Percentiles rank a stretch among this genome's conserved stretches.
Evolutionary conservation across 2,329 filamentous ascomycete species (phyloP).

Genomic region (Ceratocystis variospora): DNA sequence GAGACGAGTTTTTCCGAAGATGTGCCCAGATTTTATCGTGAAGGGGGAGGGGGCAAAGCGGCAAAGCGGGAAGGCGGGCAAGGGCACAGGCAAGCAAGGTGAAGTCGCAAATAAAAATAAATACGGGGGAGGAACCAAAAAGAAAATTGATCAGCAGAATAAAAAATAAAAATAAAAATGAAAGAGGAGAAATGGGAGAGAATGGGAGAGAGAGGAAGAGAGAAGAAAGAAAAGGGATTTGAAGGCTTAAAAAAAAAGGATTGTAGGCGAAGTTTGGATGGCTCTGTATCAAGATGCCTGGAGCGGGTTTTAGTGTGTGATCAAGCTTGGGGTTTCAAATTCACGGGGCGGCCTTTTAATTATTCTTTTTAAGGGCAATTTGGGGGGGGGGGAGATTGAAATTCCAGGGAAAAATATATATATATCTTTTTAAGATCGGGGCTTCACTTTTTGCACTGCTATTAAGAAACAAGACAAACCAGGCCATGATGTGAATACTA

Average conservation of each 20-base stretch:
- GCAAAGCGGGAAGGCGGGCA: not conserved
- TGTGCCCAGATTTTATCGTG: constrained; percentile 7
- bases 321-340: constrained; percentile 11
- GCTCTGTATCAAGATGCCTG: constrained; percentile 13
- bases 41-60: not conserved
- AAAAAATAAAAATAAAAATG: not conserved
- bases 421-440: no score
- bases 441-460: no score
- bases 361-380: not conserved
- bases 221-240: constrained; percentile 11
- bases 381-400: no score
- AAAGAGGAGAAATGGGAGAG: not conserved
- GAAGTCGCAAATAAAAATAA: not conserved
- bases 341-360: constrained; percentile 8
- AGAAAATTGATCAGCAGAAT: constrained; percentile 3
- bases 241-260: constrained; percentile 2
- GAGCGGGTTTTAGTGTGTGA: constrained; percentile 11
- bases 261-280: constrained; percentile 8
- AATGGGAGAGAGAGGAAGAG: not conserved
- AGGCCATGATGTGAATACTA: no score
- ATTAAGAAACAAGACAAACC: no score
- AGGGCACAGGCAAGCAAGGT: not conserved
- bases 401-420: no score
- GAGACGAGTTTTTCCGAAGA: constrained; percentile 4
- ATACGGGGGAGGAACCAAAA: not conserved